These are phyloP conservation scores for Candida montana DNA, from an alignment of 805 yeast genomes.

Conservation along the genomic window DNA sequence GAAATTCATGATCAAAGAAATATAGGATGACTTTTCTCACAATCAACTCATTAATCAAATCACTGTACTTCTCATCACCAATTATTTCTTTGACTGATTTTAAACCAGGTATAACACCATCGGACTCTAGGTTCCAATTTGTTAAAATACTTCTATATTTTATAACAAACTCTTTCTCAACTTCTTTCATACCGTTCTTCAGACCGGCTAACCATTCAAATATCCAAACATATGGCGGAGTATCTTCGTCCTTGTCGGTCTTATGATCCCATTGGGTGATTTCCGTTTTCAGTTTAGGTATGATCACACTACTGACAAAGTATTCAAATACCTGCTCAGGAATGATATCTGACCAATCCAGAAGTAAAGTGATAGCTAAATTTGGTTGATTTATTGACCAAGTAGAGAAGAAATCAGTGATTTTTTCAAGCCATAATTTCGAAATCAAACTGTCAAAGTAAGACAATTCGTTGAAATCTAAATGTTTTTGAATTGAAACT, in stretches of 20 bases:
- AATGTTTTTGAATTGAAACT: slow-evolving; percentile 5
- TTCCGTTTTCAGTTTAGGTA: slow-evolving; percentile 32
- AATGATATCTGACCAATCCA: slow-evolving; percentile 37
- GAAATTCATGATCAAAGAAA: slow-evolving; percentile 1
- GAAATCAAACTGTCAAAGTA: slow-evolving; percentile 33
- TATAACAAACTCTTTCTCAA: slow-evolving; percentile 20
- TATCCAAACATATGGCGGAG: slow-evolving; percentile 28
- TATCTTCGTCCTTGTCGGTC: neutral
- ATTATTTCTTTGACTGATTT: slow-evolving; percentile 30
- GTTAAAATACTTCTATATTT: slow-evolving; percentile 20
- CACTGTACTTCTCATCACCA: slow-evolving; percentile 21
- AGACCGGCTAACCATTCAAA: slow-evolving; percentile 34
- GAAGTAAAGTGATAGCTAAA: slow-evolving; percentile 32
- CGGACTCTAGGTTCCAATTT: slow-evolving; percentile 14
- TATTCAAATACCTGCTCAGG: slow-evolving; percentile 26
- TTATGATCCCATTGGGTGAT: slow-evolving; percentile 32
- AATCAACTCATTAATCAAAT: slow-evolving; percentile 12
- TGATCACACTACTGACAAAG: slow-evolving; percentile 28
- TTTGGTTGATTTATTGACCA: slow-evolving; percentile 39
- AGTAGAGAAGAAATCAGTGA: slow-evolving; percentile 23
- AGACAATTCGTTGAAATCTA: slow-evolving; percentile 14
- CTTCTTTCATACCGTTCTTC: slow-evolving; percentile 8
- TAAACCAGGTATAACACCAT: slow-evolving; percentile 18
- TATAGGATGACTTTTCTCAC: neutral
- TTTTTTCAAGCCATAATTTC: slow-evolving; percentile 31